A percentile compares a stretch with the other conserved stretches of the same genome.
phyloP scores from a whole-genome alignment of 2,329 filamentous ascomycete species.

The Uncinocarpus reesii region DNA sequence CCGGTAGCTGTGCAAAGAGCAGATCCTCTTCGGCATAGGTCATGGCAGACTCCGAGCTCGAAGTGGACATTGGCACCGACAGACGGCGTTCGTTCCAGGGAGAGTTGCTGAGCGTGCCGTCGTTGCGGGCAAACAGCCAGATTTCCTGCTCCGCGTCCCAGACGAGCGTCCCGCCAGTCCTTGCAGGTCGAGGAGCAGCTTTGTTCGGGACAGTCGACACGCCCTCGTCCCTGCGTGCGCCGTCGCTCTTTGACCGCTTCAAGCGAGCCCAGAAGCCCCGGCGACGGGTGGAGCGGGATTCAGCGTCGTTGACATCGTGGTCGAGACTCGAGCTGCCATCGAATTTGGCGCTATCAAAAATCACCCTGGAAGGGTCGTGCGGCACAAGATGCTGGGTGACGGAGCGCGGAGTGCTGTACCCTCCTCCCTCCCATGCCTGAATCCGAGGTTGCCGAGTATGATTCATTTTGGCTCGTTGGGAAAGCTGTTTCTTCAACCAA shows the following conservation, averaged over 20 bases:
- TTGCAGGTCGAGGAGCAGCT: slow-evolving; percentile 12
- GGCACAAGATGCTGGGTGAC: slow-evolving; percentile 7
- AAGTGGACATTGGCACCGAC: background rate
- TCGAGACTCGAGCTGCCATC: background rate
- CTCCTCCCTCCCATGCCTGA: slow-evolving; percentile 2
- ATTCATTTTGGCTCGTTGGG: too few species aligned
- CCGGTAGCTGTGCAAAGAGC: slow-evolving; percentile 17
- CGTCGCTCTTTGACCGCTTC: slow-evolving; percentile 6
- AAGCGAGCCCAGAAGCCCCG: slow-evolving; percentile 5
- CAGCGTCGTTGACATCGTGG: background rate
- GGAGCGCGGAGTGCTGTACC: slow-evolving; percentile 3
- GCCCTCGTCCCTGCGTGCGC: background rate
- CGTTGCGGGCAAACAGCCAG: slow-evolving; percentile 14
- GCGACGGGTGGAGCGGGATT: slow-evolving; percentile 1
- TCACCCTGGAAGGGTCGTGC: background rate
- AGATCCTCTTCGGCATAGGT: slow-evolving; percentile 14
- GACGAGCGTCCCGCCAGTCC: slow-evolving; percentile 13
- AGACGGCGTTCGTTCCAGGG: background rate
- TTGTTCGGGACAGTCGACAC: slow-evolving; percentile 4
- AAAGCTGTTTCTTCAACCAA: too few species aligned
- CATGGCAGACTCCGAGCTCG: background rate
- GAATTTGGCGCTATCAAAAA: background rate
- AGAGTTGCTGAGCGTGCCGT: background rate
- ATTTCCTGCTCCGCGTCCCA: slow-evolving; percentile 16
- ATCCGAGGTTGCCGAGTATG: background rate